Conservation (phyloP, 2,329 filamentous ascomycete genomes). For the Colletotrichum sp. region DNA sequence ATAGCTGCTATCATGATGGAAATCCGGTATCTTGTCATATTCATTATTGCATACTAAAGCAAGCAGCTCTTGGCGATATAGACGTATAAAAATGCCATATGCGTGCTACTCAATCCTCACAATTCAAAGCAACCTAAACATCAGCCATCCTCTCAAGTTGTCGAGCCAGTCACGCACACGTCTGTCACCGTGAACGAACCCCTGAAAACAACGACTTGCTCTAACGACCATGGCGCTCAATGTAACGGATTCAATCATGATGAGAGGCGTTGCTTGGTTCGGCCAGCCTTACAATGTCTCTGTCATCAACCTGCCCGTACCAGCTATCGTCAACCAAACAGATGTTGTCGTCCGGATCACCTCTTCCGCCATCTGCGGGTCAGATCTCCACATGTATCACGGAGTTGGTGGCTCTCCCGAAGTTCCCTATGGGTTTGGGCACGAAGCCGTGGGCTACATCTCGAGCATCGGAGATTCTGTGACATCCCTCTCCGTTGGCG, state of each 20-base stretch:
- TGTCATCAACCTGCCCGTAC: conserved; percentile 14
- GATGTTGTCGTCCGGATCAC: conserved; percentile 40
- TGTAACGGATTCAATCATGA: background rate
- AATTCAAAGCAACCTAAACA: background rate
- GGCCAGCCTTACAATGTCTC: background rate
- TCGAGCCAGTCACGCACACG: background rate
- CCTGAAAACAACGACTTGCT: background rate
- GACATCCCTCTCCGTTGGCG: conserved; percentile 35
- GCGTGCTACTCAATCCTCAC: background rate
- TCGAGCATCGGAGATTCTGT: conserved; percentile 38
- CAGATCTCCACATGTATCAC: conserved; percentile 37
- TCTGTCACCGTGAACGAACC: background rate
- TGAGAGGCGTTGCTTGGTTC: background rate
- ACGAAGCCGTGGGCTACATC: conserved; percentile 46
- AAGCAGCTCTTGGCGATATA: background rate
- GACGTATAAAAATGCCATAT: background rate
- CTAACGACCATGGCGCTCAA: background rate
- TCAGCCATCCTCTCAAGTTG: background rate
- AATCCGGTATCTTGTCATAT: background rate
- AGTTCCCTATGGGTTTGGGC: conserved; percentile 32
- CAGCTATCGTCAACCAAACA: conserved; percentile 18
- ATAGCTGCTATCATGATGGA: background rate
- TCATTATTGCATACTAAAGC: background rate
- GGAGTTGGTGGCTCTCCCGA: conserved; percentile 20
- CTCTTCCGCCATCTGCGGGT: conserved; percentile 37